Evolutionary conservation across 2,329 filamentous ascomycete species (phyloP), one percentile per base, ranked within the genome.

Genomic region (Rhinocladiella similis): DNA sequence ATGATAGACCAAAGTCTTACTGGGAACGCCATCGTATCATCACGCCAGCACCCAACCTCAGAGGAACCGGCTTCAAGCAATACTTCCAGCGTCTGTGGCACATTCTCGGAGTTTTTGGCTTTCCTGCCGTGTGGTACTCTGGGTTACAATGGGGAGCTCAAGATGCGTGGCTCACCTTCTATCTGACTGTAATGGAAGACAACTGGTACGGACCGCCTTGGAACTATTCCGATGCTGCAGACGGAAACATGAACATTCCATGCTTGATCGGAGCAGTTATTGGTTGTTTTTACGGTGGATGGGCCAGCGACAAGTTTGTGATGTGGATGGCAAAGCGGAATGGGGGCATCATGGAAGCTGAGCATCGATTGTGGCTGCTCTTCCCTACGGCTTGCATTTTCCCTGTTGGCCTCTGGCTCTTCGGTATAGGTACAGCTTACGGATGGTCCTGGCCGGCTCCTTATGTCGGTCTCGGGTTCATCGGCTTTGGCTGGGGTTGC

Each of bases 131-230:
- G 9, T 75, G 81, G 60, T 84, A 79, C 59, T 80, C 80, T 2
- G 81, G 82, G 7, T 67, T 84, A 20, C 81, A 84, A 64, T 84
- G 82, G 82, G 82, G 82, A 3, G 73, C 80, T 27, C 82, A 84
- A 66, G 82, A 83, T 61, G 80, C 82, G n/a, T 83, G 82, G 69
- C 69, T 85, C 19, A 80, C 79, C 1, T 84, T 85, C 65, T 83
- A 84, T 60, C 71, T 83, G 29, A 84, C 82, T 0, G 75, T 84
- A 1, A 76, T 83, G 64, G 79, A 84, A 62, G 80, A 83, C 59
- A 77, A 77, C 61, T 84, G 80, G 77, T 78, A 77, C 22, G 75
- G 70, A 0, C 68, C 72, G 9, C 82, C 82, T 0, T 84, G 79
- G 76, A 77, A 82, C 66, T 85, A 84, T 65, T 73, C 69, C 35